phyloP scores from a whole-genome alignment of 768 basidiomycete species.

The Collybiopsis luxurians region DNA sequence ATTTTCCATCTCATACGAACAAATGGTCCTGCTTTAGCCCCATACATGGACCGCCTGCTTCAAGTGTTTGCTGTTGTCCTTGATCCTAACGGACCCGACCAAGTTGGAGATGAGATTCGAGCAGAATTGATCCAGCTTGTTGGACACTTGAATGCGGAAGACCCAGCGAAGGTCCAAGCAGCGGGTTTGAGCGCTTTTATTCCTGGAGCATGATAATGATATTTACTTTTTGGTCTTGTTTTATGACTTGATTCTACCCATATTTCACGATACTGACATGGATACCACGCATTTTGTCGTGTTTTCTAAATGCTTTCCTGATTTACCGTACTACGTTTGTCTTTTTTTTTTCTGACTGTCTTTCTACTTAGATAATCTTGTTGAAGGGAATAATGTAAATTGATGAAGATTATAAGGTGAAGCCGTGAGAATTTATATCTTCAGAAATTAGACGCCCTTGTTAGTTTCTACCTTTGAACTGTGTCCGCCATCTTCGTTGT shows the following conservation, averaged over 20 bases:
- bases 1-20: slow-evolving; percentile 85
- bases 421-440: neutral
- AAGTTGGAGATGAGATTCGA: slow-evolving; percentile 78
- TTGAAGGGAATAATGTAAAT: neutral
- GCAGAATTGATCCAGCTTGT: slow-evolving; percentile 75
- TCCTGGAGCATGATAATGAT: slow-evolving; percentile 32
- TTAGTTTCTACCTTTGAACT: neutral
- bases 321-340: neutral
- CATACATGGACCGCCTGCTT: slow-evolving; percentile 78
- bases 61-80: slow-evolving; percentile 79
- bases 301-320: neutral
- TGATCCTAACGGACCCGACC: slow-evolving; percentile 69
- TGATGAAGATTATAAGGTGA: neutral
- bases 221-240: slow-evolving; percentile 14
- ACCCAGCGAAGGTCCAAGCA: slow-evolving; percentile 77
- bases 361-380: neutral
- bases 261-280: neutral
- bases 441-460: slow-evolving; percentile 3
- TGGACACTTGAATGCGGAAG: slow-evolving; percentile 65
- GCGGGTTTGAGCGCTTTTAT: slow-evolving; percentile 66
- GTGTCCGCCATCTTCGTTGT: neutral
- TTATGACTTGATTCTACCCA: slow-evolving; percentile 12
- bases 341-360: neutral
- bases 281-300: neutral
- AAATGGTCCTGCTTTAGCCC: slow-evolving; percentile 66